phyloP scores from a whole-genome alignment of 2,329 filamentous ascomycete species.

The Xylaria sp. region DNA sequence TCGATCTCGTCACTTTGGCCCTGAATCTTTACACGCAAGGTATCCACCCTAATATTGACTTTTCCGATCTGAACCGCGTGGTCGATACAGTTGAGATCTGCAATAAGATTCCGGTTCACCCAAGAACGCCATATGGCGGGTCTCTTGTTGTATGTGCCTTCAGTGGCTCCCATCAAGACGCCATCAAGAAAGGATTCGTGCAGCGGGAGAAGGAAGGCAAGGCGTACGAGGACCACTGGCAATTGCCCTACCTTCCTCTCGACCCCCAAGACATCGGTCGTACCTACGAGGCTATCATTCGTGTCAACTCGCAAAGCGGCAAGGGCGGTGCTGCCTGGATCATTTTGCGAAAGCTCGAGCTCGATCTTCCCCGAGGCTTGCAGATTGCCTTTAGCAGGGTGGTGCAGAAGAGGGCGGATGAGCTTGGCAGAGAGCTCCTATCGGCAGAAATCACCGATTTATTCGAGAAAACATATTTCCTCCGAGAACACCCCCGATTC shows the following conservation, averaged over 20 bases:
- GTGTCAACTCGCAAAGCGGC: conserved; percentile 94
- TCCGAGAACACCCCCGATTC: conserved; percentile 83
- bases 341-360: conserved; percentile 82
- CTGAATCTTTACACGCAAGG: conserved; percentile 96
- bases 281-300: conserved; percentile 97
- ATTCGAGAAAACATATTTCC: conserved; percentile 88
- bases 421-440: conserved; percentile 79
- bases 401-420: conserved; percentile 81
- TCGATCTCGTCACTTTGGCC: conserved; percentile 89
- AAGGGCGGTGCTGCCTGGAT: conserved; percentile 96
- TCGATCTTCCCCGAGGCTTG: conserved; percentile 89
- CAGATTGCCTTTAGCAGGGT: conserved; percentile 89
- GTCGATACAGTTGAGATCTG: conserved; percentile 89
- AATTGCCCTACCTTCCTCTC: conserved; percentile 88
- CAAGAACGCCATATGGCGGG: conserved; percentile 86
- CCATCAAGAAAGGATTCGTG: conserved; percentile 91
- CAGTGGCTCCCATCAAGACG: conserved; percentile 90
- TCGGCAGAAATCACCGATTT: conserved; percentile 81
- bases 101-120: conserved; percentile 93
- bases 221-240: conserved; percentile 70
- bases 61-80: conserved; percentile 82
- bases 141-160: conserved; percentile 92
- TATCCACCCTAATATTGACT: conserved; percentile 81
- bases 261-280: conserved; percentile 92
- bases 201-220: conserved; percentile 63